Evolutionary conservation across 305 asterid genomes (phyloP).

Genomic region (Euphrasia arctica): DNA sequence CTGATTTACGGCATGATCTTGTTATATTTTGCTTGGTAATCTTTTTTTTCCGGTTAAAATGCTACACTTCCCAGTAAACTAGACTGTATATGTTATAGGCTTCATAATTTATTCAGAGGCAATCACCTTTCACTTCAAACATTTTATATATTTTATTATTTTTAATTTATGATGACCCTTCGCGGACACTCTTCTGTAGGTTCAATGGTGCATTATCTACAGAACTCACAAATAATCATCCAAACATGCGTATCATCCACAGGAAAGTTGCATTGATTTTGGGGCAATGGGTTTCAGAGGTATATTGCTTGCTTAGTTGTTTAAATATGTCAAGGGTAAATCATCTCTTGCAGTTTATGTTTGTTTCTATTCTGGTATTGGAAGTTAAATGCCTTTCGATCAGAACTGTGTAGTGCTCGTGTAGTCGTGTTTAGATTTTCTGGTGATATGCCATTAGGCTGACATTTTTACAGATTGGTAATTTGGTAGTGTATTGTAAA

Average conservation of each 20-base stretch:
- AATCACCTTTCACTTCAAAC: constrained; percentile 6
- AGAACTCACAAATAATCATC: constrained; percentile 81
- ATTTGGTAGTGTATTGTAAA: constrained; percentile 1
- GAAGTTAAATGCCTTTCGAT: constrained; percentile 23
- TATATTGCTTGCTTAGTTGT: constrained; percentile 29
- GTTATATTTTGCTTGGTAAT: constrained; percentile 16
- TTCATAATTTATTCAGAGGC: constrained; percentile 4
- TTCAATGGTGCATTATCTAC: constrained; percentile 85
- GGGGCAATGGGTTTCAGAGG: constrained; percentile 99
- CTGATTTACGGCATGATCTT: constrained; percentile 11
- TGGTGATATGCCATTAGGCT: constrained; percentile 16
- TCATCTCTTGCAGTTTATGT: constrained; percentile 15
- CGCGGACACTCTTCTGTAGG: constrained; percentile 48
- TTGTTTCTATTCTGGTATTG: constrained; percentile 16
- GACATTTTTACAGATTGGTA: neutral
- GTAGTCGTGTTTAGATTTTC: constrained; percentile 1
- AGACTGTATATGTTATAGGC: constrained; percentile 13
- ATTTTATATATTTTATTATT: constrained; percentile 2
- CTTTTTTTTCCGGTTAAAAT: constrained; percentile 11
- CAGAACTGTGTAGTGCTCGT: constrained; percentile 3
- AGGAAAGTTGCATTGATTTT: constrained; percentile 93
- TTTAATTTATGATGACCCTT: constrained; percentile 24
- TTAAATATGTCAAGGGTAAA: constrained; percentile 11
- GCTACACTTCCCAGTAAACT: constrained; percentile 16
- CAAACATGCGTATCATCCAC: constrained; percentile 90